These are phyloP conservation scores for Rhododendron vialii DNA, from an alignment of 148 eudicot genomes.

Conservation along the genomic window DNA sequence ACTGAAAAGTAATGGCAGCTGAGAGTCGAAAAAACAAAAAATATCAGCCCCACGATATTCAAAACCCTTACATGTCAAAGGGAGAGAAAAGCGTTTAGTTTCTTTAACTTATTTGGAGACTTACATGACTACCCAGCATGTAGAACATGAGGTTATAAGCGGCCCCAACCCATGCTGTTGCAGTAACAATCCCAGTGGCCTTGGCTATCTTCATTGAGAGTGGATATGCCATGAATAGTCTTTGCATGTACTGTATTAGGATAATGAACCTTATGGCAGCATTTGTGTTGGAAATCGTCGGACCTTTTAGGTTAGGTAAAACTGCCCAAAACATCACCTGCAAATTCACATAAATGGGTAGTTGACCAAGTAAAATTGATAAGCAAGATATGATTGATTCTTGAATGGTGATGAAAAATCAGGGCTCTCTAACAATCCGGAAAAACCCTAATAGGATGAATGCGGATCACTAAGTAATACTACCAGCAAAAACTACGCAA, in stretches of 20 bases:
- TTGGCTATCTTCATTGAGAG: constrained; percentile 51
- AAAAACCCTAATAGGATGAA: too few species aligned
- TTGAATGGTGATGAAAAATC: neutral
- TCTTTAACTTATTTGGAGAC: neutral
- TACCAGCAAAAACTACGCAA: too few species aligned
- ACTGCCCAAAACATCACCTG: constrained; percentile 69
- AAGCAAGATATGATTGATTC: neutral
- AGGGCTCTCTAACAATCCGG: too few species aligned
- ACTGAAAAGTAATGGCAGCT: neutral
- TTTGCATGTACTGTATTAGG: constrained; percentile 57
- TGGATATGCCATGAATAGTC: constrained; percentile 56
- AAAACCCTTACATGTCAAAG: neutral
- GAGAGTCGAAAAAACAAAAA: neutral
- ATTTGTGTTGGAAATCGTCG: constrained; percentile 60
- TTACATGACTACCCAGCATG: constrained; percentile 70
- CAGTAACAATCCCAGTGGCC: constrained; percentile 70
- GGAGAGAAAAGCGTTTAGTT: neutral
- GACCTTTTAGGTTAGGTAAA: constrained; percentile 59
- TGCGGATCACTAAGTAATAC: too few species aligned
- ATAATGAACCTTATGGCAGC: constrained; percentile 54
- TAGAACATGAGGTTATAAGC: constrained; percentile 72
- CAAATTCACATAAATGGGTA: neutral
- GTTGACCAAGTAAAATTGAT: neutral
- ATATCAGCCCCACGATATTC: neutral
- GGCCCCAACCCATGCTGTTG: constrained; percentile 83